Conservation (phyloP, 75 land plant genomes). For the Azolla pinnata region DNA sequence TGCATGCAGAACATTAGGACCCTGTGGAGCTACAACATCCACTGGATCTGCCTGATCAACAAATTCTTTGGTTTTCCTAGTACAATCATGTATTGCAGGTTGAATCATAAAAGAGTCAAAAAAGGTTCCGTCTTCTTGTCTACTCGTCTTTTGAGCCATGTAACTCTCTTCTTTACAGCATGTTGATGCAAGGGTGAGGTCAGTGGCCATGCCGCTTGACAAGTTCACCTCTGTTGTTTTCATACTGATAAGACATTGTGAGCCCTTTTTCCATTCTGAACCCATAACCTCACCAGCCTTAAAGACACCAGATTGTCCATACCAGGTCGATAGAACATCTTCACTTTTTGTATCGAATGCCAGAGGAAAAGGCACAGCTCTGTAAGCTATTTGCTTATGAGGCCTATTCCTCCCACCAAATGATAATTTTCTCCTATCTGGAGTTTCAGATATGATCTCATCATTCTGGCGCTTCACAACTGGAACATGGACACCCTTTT, state of each 20-base stretch:
- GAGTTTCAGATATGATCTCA: constrained; percentile 6
- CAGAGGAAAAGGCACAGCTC: neutral
- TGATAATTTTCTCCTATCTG: constrained; percentile 10
- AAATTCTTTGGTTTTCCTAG: neutral
- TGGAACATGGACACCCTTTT: neutral
- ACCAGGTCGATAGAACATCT: neutral
- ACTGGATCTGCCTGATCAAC: neutral
- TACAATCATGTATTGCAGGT: neutral
- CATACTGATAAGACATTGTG: neutral
- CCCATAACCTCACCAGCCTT: neutral
- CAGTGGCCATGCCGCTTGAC: too few species aligned
- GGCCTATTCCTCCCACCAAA: constrained; percentile 9
- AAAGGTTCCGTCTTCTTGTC: too few species aligned
- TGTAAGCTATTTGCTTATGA: neutral
- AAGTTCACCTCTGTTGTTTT: neutral
- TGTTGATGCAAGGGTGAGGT: too few species aligned
- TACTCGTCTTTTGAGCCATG: neutral
- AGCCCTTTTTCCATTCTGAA: neutral
- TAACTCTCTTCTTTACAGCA: neutral
- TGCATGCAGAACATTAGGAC: neutral
- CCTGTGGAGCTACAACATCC: neutral
- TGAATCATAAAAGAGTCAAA: neutral
- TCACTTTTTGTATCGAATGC: neutral
- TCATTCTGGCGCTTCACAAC: neutral
- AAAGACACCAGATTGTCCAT: neutral